These are phyloP conservation scores for Ceratobasidium papillatum DNA, from an alignment of 1,284 basidiomycete genomes.

Conservation along the genomic window DNA sequence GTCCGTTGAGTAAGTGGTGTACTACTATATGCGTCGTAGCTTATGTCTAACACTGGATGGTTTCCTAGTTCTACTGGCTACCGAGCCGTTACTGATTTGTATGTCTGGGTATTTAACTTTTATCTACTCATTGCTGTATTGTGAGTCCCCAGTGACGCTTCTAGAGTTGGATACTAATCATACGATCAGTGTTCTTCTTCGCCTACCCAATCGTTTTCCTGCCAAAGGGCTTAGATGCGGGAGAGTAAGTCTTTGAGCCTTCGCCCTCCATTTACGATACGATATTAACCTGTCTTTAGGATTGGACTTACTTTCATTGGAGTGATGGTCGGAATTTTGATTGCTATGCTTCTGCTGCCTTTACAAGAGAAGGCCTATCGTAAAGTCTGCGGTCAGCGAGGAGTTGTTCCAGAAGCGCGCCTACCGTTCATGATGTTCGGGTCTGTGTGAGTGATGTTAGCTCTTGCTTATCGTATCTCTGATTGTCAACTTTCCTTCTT, in stretches of 20 bases:
- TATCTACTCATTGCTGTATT: constrained; percentile 55
- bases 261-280: constrained; percentile 44
- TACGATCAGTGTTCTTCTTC: constrained; percentile 49
- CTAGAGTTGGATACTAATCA: background rate
- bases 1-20: constrained; percentile 52
- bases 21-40: background rate
- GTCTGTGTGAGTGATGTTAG: constrained; percentile 45
- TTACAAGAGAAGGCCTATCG: constrained; percentile 51
- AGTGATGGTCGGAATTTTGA: constrained; percentile 50
- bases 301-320: constrained; percentile 53
- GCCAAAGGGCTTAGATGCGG: constrained; percentile 23
- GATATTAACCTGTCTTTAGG: constrained; percentile 49
- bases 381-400: constrained; percentile 39
- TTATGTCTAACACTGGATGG: background rate
- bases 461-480: constrained; percentile 47
- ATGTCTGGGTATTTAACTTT: constrained; percentile 58
- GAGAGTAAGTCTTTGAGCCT: constrained; percentile 1
- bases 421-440: constrained; percentile 45
- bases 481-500: background rate
- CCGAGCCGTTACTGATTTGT: constrained; percentile 57
- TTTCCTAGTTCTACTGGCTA: constrained; percentile 45
- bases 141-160: background rate
- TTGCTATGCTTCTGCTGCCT: constrained; percentile 49
- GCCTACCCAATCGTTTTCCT: constrained; percentile 52
- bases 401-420: constrained; percentile 45